Base-by-base conservation (phyloP, 768 basidiomycete species). In the Panaeolus cyanescens region DNA sequence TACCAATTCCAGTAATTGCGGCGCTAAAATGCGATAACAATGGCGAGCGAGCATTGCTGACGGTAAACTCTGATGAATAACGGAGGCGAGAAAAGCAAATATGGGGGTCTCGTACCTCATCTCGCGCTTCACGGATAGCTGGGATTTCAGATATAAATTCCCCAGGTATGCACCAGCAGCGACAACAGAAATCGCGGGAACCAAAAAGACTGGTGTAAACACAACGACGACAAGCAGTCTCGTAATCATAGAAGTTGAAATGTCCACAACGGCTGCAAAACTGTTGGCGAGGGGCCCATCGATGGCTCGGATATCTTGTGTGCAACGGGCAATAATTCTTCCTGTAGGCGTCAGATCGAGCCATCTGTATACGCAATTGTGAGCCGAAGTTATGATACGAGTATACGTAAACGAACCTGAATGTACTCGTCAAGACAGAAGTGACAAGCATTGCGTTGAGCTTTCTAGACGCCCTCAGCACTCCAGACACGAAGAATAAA, bases 1-100 rank as follows among this genome's bases (percentile, higher is more conserved):
- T 74, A 79, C 80, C 74, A 56, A 87, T 65, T 6, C 88, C 89
- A 62, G 80, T 72, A 32, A 89, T 80, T 0, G 87, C 65, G 77
- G 65, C 67, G 45, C 56, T 65, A 40, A 69, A 64, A 39, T 69
- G 68, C 6, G 62, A 58, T 9, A 69, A 56, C 28, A 69, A 31
- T 20, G 66, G 68, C 7, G 68, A 67, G 6, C 60, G 57, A 10
- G 66, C 68, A 28, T 69, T 69, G 33, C 68, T 69, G 31, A 50
- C 15, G 20, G 3, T 22, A 36, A 5, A 32, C 2, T 57, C 8
- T 17, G 1, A 50, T 13, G 30, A 34, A 19, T n/a, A 56, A 34
- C 19, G 8, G 5, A 19, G 17, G n/a, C 22, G 12, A 37, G 4
- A 2, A 17, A 28, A 19, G 32, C 6, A 13, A 19, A 7, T 32